phyloP scores from a whole-genome alignment of 2,329 filamentous ascomycete species.

The Diaporthe sp. region DNA sequence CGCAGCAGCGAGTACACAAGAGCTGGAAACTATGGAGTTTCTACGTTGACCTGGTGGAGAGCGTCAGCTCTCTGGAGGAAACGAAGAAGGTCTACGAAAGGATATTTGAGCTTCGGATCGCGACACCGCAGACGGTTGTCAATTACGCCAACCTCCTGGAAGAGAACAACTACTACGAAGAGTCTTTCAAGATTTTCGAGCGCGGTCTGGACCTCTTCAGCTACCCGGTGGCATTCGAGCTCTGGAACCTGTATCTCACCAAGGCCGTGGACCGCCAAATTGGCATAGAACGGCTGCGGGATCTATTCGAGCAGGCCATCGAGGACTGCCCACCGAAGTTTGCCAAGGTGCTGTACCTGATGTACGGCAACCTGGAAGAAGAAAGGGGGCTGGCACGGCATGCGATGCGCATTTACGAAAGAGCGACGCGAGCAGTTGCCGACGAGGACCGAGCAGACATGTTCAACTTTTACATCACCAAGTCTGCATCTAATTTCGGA shows the following conservation, averaged over 20 bases:
- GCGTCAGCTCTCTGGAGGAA: conserved; percentile 90
- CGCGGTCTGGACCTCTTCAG: conserved; percentile 97
- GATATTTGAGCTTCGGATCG: conserved; percentile 97
- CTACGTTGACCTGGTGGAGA: conserved; percentile 97
- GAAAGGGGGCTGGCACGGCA: conserved; percentile 94
- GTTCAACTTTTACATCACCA: conserved; percentile 99
- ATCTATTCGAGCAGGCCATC: conserved; percentile 96
- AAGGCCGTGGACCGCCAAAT: conserved; percentile 98
- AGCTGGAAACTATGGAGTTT: conserved; percentile 99
- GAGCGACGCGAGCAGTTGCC: conserved; percentile 92
- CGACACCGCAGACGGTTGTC: conserved; percentile 97
- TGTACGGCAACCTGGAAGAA: conserved; percentile 98
- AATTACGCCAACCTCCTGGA: conserved; percentile 98
- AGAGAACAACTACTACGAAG: conserved; percentile 95
- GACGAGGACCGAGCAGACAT: conserved; percentile 96
- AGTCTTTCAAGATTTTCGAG: conserved; percentile 98
- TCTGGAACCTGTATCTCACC: conserved; percentile 98
- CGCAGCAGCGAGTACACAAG: conserved; percentile 97
- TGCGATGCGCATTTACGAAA: conserved; percentile 99
- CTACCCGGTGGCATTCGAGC: conserved; percentile 96
- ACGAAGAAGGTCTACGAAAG: conserved; percentile 95
- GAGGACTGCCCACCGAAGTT: conserved; percentile 96
- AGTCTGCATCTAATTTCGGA: conserved; percentile 97
- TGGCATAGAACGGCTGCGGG: conserved; percentile 91
- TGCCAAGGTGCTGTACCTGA: conserved; percentile 94